Base-by-base conservation (phyloP, 2,329 filamentous ascomycete genomes). In the Aspergillus neotritici region DNA sequence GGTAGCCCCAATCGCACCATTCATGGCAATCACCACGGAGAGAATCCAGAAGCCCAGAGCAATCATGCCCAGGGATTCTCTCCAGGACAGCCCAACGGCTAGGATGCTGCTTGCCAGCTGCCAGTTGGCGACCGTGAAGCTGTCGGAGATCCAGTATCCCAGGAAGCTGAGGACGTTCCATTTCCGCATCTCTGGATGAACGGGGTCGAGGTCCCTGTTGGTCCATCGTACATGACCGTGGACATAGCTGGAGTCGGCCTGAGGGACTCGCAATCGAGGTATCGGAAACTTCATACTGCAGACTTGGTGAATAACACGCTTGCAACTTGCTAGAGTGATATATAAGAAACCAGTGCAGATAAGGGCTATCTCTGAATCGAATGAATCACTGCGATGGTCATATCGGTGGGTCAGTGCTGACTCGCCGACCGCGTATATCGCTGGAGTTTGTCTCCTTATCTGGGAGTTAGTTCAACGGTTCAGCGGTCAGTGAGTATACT, bases 1-100 rank as follows among this genome's bases (percentile, higher is more conserved):
- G 54, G 67, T 65, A 12, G 66, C 65, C 28, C 68, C 71, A 36
- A 80, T 72, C 11, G 78, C 76, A 14, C 80, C 78, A 51, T 79
- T 82, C 9, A 75, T 67, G 10, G 76, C 75, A 34, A 83, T 82
- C n/a, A 83, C 77, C 34, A 79, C 69, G 30, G 71, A 74, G 32
- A 78, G 71, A 44, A 76, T 73, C 53, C 76, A 71, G 61, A 75
- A 75, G 12, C 66, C 69, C 13, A 75, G 58, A 12, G 73, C 72
- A 25, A 76, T 70, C 44, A 78, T 80, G 34, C 64, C 69, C 5
- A 62, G 36, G 1, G 57, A 58, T 38, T 82, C 78, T 37, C 70
- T 67, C 68, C 76, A 80, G 41, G 68, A 74, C 14, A 81, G 64
- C 3, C 78, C 77, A 16, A 75, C 67, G 9, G 71, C 66, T 9